Conservation (phyloP, 768 basidiomycete genomes). For the Coprinopsis strossmayeri region DNA sequence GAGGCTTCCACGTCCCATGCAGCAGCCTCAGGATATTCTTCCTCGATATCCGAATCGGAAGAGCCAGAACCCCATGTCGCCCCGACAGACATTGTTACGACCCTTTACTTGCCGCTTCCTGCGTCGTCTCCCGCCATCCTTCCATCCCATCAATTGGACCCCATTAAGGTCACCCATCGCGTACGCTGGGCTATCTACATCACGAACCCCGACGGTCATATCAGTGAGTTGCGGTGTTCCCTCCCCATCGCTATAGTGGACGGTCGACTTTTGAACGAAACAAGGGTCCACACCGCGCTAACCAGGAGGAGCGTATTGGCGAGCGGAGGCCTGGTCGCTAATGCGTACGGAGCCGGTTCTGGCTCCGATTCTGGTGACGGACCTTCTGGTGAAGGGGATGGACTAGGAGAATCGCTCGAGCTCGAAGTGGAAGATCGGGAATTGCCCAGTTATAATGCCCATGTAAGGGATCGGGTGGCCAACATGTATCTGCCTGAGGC, state of each 20-base stretch:
- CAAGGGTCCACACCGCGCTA: constrained; percentile 60
- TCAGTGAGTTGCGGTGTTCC: constrained; percentile 91
- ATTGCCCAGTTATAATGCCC: constrained; percentile 84
- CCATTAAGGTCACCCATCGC: constrained; percentile 44
- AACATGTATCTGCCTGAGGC: constrained; percentile 66
- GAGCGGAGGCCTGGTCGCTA: constrained; percentile 22
- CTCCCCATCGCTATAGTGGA: constrained; percentile 85
- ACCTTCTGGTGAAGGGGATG: background rate
- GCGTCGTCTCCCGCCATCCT: constrained; percentile 26
- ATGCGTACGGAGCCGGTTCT: constrained; percentile 30
- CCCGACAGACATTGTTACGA: constrained; percentile 46
- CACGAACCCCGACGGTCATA: constrained; percentile 84
- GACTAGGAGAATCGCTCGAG: constrained; percentile 9
- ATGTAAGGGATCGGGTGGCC: constrained; percentile 85
- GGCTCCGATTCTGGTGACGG: background rate
- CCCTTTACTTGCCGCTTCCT: constrained; percentile 37
- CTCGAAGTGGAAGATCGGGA: constrained; percentile 56
- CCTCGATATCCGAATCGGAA: background rate
- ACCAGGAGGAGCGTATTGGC: constrained; percentile 68
- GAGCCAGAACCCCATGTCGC: no score
- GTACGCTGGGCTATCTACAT: constrained; percentile 78
- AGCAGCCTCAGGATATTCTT: background rate
- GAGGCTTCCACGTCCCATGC: no score
- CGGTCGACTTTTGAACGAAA: constrained; percentile 64
- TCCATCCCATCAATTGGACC: constrained; percentile 64